phyloP scores from a whole-genome alignment of 2,329 filamentous ascomycete species.

The Neodidymelliopsis sp. region DNA sequence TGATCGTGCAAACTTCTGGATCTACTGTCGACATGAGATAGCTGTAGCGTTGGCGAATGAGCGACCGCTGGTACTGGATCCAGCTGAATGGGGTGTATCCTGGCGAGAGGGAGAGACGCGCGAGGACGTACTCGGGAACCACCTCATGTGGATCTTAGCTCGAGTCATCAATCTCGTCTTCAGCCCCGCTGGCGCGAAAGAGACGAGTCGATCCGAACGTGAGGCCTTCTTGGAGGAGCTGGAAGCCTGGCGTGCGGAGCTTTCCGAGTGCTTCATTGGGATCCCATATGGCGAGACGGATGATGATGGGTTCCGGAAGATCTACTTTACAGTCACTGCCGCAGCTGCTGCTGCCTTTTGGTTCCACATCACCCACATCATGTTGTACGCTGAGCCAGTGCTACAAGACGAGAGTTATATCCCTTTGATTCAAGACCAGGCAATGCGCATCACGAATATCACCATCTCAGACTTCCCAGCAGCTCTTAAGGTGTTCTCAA shows the following conservation, averaged over 20 bases:
- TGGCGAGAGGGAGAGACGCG: slow-evolving; percentile 38
- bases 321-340: slow-evolving; percentile 44
- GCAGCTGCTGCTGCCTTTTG: slow-evolving; percentile 42
- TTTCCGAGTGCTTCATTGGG: slow-evolving; percentile 41
- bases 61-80: slow-evolving; percentile 36
- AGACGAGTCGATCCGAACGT: slow-evolving; percentile 24
- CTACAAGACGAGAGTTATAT: slow-evolving; percentile 36
- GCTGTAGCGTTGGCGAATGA: slow-evolving; percentile 41
- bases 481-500: slow-evolving; percentile 40
- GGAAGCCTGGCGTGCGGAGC: slow-evolving; percentile 35
- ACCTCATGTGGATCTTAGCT: slow-evolving; percentile 45
- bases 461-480: slow-evolving; percentile 45
- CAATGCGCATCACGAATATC: slow-evolving; percentile 39
- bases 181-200: slow-evolving; percentile 27
- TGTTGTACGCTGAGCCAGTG: slow-evolving; percentile 42
- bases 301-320: slow-evolving; percentile 41
- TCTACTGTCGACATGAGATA: slow-evolving; percentile 45
- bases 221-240: slow-evolving; percentile 36
- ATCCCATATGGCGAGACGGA: slow-evolving; percentile 42
- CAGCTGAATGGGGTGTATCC: slow-evolving; percentile 42
- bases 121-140: slow-evolving; percentile 45
- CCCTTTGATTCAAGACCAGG: slow-evolving; percentile 41
- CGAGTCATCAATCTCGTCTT: slow-evolving; percentile 39
- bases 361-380: slow-evolving; percentile 42
- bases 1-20: slow-evolving; percentile 47